Conservation (phyloP, 1,284 basidiomycete genomes). For the Cryptococcus wingfieldii region DNA sequence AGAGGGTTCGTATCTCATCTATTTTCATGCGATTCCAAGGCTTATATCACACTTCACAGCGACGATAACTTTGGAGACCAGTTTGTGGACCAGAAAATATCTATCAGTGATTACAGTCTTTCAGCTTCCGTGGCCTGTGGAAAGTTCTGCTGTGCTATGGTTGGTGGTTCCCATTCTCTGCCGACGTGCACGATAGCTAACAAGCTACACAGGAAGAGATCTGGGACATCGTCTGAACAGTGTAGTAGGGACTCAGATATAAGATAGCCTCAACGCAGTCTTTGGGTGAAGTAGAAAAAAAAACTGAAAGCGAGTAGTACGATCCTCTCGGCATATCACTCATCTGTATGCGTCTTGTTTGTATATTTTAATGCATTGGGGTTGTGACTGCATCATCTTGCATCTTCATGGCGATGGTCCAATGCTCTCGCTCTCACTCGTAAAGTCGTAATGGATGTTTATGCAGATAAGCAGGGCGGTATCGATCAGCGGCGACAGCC, state of each 20-base stretch:
- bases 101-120: slow-evolving; percentile 89
- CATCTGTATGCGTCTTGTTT: slow-evolving; percentile 12
- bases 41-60: slow-evolving; percentile 30
- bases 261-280: slow-evolving; percentile 2
- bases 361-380: slow-evolving; percentile 9
- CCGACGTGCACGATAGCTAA: background rate
- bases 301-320: background rate
- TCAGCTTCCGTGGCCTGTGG: slow-evolving; percentile 96
- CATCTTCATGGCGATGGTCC: too few relatives aligned
- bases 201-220: slow-evolving; percentile 52
- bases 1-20: slow-evolving; percentile 56
- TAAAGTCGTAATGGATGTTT: too few relatives aligned
- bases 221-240: slow-evolving; percentile 58
- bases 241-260: background rate
- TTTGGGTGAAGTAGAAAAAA: background rate
- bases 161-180: slow-evolving; percentile 10
- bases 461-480: too few relatives aligned
- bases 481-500: too few relatives aligned
- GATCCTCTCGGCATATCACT: slow-evolving; percentile 7
- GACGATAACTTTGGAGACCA: slow-evolving; percentile 93
- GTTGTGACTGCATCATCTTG: background rate
- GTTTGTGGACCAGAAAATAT: slow-evolving; percentile 95
- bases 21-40: background rate
- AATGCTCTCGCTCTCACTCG: too few relatives aligned
- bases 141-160: slow-evolving; percentile 66